phyloP scores from a whole-genome alignment of 176 grass and related monocot species.

The Cenchrus purpureus region DNA sequence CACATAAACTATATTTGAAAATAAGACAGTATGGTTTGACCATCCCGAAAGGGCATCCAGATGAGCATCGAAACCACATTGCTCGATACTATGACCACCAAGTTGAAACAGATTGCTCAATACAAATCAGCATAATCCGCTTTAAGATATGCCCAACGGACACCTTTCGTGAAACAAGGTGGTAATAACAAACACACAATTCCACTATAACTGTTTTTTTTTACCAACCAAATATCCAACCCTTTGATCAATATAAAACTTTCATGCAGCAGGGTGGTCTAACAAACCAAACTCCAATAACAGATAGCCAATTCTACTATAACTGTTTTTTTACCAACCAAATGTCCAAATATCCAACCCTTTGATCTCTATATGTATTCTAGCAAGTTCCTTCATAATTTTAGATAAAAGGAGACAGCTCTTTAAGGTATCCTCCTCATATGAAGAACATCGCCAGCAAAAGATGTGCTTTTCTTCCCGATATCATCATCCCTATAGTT shows the following conservation, averaged over 20 bases:
- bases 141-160: no score
- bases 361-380: conserved; percentile 12
- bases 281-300: not conserved
- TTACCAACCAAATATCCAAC: conserved; percentile 13
- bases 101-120: not conserved
- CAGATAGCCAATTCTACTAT: conserved; percentile 11
- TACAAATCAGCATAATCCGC: no score
- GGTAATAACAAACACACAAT: conserved; percentile 10
- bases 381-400: not conserved
- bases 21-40: no score
- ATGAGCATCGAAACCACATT: not conserved
- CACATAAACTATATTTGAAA: no score
- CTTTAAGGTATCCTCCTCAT: not conserved
- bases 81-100: not conserved
- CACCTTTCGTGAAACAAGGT: not conserved
- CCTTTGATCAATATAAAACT: not conserved
- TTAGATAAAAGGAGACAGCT: not conserved
- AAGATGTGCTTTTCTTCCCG: not conserved
- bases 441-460: not conserved
- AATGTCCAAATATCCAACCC: conserved; percentile 6
- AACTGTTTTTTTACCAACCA: not conserved
- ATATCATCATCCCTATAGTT: conserved; percentile 1
- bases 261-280: not conserved
- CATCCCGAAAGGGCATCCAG: no score
- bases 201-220: not conserved